These are phyloP conservation scores for Alloteropsis angusta DNA, from an alignment of 202 grass and related monocot genomes.

Conservation along the genomic window DNA sequence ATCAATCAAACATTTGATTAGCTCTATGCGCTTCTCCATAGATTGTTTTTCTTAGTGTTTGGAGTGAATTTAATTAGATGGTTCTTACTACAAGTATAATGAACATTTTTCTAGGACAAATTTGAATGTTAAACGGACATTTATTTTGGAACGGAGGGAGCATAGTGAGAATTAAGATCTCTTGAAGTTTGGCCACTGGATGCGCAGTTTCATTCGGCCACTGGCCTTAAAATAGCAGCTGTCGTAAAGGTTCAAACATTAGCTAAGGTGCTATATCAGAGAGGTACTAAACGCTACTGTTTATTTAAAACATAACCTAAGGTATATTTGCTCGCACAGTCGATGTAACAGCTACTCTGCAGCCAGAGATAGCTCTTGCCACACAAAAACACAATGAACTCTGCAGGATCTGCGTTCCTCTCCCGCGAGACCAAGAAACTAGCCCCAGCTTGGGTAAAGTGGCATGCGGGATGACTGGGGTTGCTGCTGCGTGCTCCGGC, in stretches of 20 bases:
- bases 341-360: background rate
- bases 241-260: constrained; percentile 2
- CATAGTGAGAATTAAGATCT: too few species aligned
- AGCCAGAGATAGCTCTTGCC: background rate
- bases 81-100: too few species aligned
- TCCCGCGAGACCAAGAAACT: constrained; percentile 1
- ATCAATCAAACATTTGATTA: too few species aligned
- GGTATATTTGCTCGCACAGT: background rate
- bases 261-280: background rate
- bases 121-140: too few species aligned
- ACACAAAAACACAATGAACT: background rate
- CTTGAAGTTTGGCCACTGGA: too few species aligned
- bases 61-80: too few species aligned
- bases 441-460: constrained; percentile 41
- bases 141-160: too few species aligned
- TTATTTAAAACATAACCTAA: background rate
- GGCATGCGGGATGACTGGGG: constrained; percentile 29
- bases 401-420: background rate
- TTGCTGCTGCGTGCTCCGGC: constrained; percentile 26
- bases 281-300: background rate
- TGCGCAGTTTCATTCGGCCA: background rate
- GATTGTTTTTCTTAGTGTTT: too few species aligned
- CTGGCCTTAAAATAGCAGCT: constrained; percentile 1
- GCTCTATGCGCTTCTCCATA: too few species aligned
- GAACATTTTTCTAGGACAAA: too few species aligned